Evolutionary conservation across 805 yeast genomes (phyloP).

Genomic region (Candida parachauliodes): DNA sequence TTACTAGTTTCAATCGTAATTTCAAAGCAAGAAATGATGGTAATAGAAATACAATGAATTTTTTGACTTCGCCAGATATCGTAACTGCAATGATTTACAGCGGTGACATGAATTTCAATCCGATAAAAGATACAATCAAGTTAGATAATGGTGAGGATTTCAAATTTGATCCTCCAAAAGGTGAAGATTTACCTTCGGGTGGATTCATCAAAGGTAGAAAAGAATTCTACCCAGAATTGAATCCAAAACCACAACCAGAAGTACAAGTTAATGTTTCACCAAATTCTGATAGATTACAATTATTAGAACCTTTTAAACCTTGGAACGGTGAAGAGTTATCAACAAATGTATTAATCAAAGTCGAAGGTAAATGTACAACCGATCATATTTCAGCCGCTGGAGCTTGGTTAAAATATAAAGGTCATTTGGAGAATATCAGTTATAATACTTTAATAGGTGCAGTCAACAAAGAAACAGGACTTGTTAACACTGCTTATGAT

Average conservation of each 20-base stretch:
- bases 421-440: constrained; percentile 93
- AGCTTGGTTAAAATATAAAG: constrained; percentile 97
- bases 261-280: constrained; percentile 73
- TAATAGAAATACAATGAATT: constrained; percentile 95
- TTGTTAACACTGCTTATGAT: constrained; percentile 87
- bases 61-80: constrained; percentile 97
- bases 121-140: constrained; percentile 78
- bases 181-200: constrained; percentile 75
- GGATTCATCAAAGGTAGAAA: constrained; percentile 77
- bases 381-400: constrained; percentile 99
- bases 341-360: constrained; percentile 77
- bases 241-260: constrained; percentile 61
- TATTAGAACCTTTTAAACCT: constrained; percentile 80
- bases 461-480: constrained; percentile 93
- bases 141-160: constrained; percentile 68
- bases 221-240: constrained; percentile 69
- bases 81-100: constrained; percentile 96
- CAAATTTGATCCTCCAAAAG: constrained; percentile 74
- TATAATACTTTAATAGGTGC: constrained; percentile 96
- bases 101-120: constrained; percentile 90
- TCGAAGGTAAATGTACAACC: constrained; percentile 97
- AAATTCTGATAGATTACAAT: constrained; percentile 85
- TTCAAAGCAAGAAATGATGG: constrained; percentile 98
- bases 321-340: constrained; percentile 85
- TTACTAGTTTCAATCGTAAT: constrained; percentile 96